Percentiles rank a stretch among this genome's conserved stretches.
phyloP scores from a whole-genome alignment of 1,284 basidiomycete species.

The Pterulicium gracile region DNA sequence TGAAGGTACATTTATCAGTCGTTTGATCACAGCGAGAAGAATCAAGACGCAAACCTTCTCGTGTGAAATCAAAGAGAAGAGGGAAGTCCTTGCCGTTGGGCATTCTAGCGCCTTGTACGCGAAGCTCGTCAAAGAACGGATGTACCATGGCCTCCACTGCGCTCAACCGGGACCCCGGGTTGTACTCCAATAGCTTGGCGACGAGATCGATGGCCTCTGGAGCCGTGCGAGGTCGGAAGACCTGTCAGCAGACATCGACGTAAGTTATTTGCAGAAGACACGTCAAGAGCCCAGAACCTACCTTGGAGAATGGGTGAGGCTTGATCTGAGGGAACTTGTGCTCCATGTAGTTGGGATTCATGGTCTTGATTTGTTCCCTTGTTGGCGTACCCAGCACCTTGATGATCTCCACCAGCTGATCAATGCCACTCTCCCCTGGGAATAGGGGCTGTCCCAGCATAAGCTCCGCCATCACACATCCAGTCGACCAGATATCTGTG shows the following conservation, averaged over 20 bases:
- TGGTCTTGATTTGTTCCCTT: slow-evolving; percentile 99
- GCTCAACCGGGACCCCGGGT: slow-evolving; percentile 84
- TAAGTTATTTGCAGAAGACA: neutral
- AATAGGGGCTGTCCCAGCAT: slow-evolving; percentile 99
- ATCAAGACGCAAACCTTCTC: slow-evolving; percentile 56
- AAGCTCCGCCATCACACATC: slow-evolving; percentile 99
- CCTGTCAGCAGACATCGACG: slow-evolving; percentile 36
- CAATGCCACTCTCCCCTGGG: slow-evolving; percentile 99
- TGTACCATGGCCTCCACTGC: slow-evolving; percentile 93
- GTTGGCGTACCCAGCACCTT: slow-evolving; percentile 98
- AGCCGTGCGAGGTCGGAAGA: slow-evolving; percentile 96
- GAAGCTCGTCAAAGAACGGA: slow-evolving; percentile 96
- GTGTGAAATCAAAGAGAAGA: slow-evolving; percentile 90
- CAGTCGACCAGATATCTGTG: slow-evolving; percentile 97
- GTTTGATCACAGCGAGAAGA: slow-evolving; percentile 7
- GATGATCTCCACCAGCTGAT: slow-evolving; percentile 99
- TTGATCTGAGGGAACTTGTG: slow-evolving; percentile 99
- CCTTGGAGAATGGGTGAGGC: slow-evolving; percentile 92
- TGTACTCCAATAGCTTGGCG: slow-evolving; percentile 93
- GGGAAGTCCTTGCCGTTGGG: slow-evolving; percentile 97
- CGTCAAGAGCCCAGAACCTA: slow-evolving; percentile 20
- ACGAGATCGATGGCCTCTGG: slow-evolving; percentile 96
- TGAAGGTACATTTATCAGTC: slow-evolving; percentile 24
- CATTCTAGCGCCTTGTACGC: slow-evolving; percentile 84
- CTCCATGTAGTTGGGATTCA: slow-evolving; percentile 99